Base-by-base conservation (phyloP, 495 filamentous ascomycete genomes). In the Talaromyces trachyspermus region DNA sequence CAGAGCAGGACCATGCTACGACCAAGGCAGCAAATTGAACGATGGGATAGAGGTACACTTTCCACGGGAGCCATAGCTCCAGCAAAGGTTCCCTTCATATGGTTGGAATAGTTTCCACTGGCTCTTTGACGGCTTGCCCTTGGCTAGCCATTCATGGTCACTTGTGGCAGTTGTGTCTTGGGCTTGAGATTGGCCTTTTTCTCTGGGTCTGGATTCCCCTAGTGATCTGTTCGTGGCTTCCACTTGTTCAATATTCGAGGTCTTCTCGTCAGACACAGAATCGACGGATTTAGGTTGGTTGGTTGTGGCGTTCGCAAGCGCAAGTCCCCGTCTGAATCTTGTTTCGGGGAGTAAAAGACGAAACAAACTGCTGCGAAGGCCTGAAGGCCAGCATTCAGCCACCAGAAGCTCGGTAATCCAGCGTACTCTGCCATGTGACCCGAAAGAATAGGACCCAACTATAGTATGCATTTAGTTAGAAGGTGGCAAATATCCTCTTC, bases 301-400 rank as follows among this genome's bases (percentile, higher is more conserved):
- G 39, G 6, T 25, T 43, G 33, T 51, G 46, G n/a, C n/a, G n/a
- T 67, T 51, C 69, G 64, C 48, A 75, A 79, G 53, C 75, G 75
- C 48, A 57, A 60, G 18, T 66, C 56, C 74, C 74, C 76, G 27
- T 58, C 44, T 43, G 36, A n/a, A 84, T 43, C 75, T 76, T 0
- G 78, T 77, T 53, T 84, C 81, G 0, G 78, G 80, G 49, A 80
- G 79, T 24, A 75, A 46, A 79, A 79, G 26, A 80, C 60, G 32
- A 69, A 63, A 35, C 71, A 57, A 14, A 81, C 4, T n/a, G 75
- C 52, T 0, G 65, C 57, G 23, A 75, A 53, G 14, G 58, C 72
- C 8, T 76, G 58, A 1, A 80, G 32, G 9, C 54, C 71, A 14
- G 68, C 73, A 27, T 78, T 69, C 15, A 79, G 58, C 74, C 75